Base-by-base conservation (phyloP, 106 monocot species). In the Vanilla planifolia region DNA sequence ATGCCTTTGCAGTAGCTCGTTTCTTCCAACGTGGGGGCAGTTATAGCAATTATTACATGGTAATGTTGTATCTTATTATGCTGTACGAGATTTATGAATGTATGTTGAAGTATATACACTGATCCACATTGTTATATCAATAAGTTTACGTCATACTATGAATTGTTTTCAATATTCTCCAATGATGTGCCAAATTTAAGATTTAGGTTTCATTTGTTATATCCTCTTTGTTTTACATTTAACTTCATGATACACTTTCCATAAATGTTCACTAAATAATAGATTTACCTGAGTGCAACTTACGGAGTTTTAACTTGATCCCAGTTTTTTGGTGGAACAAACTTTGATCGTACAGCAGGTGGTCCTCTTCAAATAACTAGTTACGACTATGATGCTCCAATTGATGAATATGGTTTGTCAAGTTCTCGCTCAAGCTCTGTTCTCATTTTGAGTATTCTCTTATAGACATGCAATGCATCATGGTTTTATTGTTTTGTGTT, bases 381-480 rank as follows among this genome's bases (percentile, higher is more conserved):
- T 68, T 96, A 91, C 79, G 90, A 96, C 72, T 96, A 96, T 75
- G 96, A 96, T 78, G 96, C 96, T 34, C 91, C 96, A 27, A 81
- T 96, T 64, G 90, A 90, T 77, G 90, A 86, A 73, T 96, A 91
- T 75, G 96, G 95, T 96, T 84, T 46, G 65, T 68, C 16, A 41
- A 67, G 39, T 3, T 70, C 32, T 28, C 28, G 61, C 23, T n/a
- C n/a, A 28, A 24, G 15, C 40, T 46, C 34, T 63, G 13, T 9
- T 33, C n/a, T 63, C 40, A 55, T 55, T 27, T 28, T 32, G 11
- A 16, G 1, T 16, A 53, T 3, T 53, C 30, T 53, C 7, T 53
- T 30, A 55, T 0, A 11, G 25, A 8, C 20, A 22, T 48, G 10
- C 37, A 37, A 37, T 37, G 10, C 37, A n/a, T n/a, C n/a, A n/a